Evolutionary conservation across 179 eudicot genomes (phyloP).

Genomic region (Camellia oleifera): DNA sequence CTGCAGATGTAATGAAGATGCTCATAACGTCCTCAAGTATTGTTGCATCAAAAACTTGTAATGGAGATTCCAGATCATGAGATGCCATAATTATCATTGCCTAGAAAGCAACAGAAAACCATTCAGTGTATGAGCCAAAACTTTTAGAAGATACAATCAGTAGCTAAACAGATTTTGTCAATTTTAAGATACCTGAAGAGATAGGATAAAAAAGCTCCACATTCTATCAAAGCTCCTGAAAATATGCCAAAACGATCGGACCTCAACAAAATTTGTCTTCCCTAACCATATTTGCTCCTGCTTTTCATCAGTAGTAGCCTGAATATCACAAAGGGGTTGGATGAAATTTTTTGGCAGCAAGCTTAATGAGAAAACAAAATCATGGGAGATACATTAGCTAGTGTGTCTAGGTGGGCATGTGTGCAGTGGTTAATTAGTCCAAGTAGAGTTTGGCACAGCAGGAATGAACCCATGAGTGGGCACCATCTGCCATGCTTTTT

Average conservation of each 20-base stretch:
- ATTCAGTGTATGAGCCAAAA: slow-evolving; percentile 6
- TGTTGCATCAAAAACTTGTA: slow-evolving; percentile 71
- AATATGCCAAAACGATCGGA: slow-evolving; percentile 89
- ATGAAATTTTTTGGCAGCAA: background rate
- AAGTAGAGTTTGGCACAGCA: background rate
- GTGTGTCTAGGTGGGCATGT: background rate
- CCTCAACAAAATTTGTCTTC: slow-evolving; percentile 93
- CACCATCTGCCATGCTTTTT: background rate
- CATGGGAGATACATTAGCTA: background rate
- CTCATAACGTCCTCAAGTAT: slow-evolving; percentile 92
- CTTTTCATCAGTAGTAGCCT: slow-evolving; percentile 41
- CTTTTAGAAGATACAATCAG: background rate
- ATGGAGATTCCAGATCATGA: slow-evolving; percentile 76
- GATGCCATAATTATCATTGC: slow-evolving; percentile 90
- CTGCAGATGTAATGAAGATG: slow-evolving; percentile 92
- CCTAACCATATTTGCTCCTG: slow-evolving; percentile 73
- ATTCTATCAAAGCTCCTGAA: slow-evolving; percentile 95
- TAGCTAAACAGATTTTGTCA: background rate
- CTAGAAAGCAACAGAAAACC: slow-evolving; percentile 35
- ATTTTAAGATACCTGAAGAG: slow-evolving; percentile 69
- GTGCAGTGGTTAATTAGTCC: background rate
- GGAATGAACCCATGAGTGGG: background rate
- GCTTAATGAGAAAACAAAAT: background rate
- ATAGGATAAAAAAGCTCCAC: slow-evolving; percentile 86
- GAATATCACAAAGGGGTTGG: slow-evolving; percentile 17